A percentile compares a stretch with the other conserved stretches of the same genome.
These are phyloP conservation scores for Aureobasidium sp. DNA, from an alignment of 2,329 filamentous ascomycete genomes.

Conservation along the genomic window DNA sequence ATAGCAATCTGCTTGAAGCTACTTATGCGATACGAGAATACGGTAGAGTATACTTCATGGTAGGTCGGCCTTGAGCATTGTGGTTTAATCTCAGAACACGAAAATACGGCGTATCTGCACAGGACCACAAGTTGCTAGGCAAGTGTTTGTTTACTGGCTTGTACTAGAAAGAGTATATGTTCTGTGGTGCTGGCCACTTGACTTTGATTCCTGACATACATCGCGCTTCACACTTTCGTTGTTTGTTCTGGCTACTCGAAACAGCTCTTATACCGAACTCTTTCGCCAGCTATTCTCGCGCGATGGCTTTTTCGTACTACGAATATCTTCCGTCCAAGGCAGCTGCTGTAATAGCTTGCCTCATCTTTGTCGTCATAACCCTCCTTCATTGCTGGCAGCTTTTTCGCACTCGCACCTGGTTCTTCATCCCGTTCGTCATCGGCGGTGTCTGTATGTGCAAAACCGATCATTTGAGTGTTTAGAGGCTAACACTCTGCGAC, in stretches of 20 bases:
- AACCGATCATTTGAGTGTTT: neutral
- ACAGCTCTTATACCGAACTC: too few species aligned
- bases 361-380: conserved; percentile 41
- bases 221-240: too few species aligned
- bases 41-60: neutral
- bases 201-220: neutral
- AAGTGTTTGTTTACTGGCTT: neutral
- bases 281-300: neutral
- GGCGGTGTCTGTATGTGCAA: conserved; percentile 41
- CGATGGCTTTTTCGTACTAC: neutral
- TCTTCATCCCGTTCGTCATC: conserved; percentile 41
- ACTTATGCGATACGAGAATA: neutral
- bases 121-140: neutral
- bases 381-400: conserved; percentile 37
- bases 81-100: neutral
- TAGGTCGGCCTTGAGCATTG: neutral
- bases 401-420: conserved; percentile 41
- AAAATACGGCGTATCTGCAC: neutral
- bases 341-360: conserved; percentile 40
- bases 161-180: neutral
- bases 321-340: conserved; percentile 40
- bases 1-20: too few species aligned
- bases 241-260: too few species aligned
- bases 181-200: neutral
- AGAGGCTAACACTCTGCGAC: conserved; percentile 13